Evolutionary conservation across 495 filamentous ascomycete species (phyloP), one percentile per base, ranked within the genome.

Genomic region (Penicillium canariense): DNA sequence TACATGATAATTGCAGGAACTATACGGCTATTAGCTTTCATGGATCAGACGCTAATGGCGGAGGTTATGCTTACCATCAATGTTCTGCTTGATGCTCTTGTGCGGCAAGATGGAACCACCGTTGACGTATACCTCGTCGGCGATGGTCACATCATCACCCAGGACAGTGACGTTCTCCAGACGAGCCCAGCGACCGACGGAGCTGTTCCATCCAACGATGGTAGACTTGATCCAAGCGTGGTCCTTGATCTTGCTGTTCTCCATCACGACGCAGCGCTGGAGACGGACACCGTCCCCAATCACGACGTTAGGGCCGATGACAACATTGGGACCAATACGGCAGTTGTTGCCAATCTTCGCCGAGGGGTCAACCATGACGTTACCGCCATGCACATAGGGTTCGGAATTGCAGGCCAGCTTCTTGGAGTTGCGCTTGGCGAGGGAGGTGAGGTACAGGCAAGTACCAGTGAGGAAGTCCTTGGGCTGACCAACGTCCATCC

Each of bases 401-500:
- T 89, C 86, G 4, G 83, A 84, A 23, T 83, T 70, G 6, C 92
- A 76, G 20, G 87, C 85, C 43, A 99, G 87, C 50, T 88, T 80
- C 75, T 95, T 93, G 52, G 89, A 89, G 68, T 87, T 86, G 76
- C 90, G 94, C 83, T 97, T 97, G 10, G 92, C 82, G 50, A 99
- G 84, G 11, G 89, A 95, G 20, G 88, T 91, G 46, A 99, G 86
- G 77, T 97, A 99, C 45, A 99, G 83, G 72, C 95, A 99, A 58
- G 94, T 97, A 54, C 94, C 94, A 28, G 85, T 89, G 47, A 99
- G 79, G 82, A 99, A 99, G 69, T 99, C 94, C 77, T 99, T 99
- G 49, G 94, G 94, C 72, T 99, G 94, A 62, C 94, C 94, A 53
- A 99, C 92, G 64, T 99, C 94, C 94, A 99, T 99, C 94, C 94